A percentile compares a stretch with the other conserved stretches of the same genome.
phyloP scores from a whole-genome alignment of 495 filamentous ascomycete species.

The Lepraria neglecta region DNA sequence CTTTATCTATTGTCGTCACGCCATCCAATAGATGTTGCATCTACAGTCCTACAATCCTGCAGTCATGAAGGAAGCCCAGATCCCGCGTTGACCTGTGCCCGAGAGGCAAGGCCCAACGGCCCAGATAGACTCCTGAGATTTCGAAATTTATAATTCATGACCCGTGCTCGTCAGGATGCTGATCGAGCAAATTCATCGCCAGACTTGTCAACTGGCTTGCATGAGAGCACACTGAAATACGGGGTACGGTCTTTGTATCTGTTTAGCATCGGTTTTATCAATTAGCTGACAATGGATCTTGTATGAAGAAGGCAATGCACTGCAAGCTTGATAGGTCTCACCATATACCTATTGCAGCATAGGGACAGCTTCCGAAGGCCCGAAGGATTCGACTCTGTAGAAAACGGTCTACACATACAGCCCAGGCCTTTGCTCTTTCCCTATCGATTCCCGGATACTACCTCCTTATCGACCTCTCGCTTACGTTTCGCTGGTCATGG shows the following conservation, averaged over 20 bases:
- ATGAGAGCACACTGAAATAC: no score
- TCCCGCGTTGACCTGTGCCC: no score
- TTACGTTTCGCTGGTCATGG: not conserved
- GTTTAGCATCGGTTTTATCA: no score
- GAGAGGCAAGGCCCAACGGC: no score
- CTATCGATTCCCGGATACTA: not conserved
- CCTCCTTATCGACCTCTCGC: conserved; percentile 4
- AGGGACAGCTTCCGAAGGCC: not conserved
- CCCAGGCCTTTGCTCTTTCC: not conserved
- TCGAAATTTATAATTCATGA: no score
- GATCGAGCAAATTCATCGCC: no score
- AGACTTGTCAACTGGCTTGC: no score
- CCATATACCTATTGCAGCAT: not conserved
- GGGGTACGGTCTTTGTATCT: no score
- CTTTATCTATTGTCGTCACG: not conserved
- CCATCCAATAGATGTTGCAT: not conserved
- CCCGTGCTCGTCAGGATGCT: no score
- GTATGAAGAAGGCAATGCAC: no score
- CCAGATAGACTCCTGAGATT: no score
- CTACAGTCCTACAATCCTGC: not conserved
- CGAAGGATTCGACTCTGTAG: not conserved
- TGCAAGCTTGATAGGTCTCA: not conserved
- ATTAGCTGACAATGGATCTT: no score
- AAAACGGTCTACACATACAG: not conserved
- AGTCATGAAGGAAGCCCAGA: not conserved